Evolutionary conservation across 2,329 filamentous ascomycete genomes (phyloP).

Genomic region (Pseudocercospora eumusae): DNA sequence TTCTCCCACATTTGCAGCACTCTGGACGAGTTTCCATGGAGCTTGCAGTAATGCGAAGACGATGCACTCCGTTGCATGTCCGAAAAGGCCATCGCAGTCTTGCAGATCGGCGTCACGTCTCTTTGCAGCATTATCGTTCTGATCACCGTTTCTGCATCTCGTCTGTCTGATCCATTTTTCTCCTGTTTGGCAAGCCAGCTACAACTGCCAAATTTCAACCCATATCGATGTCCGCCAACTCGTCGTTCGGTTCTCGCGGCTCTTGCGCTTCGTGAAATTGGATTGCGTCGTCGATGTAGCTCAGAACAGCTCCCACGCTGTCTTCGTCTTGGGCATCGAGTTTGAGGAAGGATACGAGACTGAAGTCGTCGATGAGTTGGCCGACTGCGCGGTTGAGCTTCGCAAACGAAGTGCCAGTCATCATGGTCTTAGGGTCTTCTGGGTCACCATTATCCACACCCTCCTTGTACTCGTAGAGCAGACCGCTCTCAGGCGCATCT

Average conservation of each 20-base stretch:
- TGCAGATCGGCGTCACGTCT: background rate
- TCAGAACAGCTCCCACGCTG: conserved; percentile 79
- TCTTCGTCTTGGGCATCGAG: conserved; percentile 89
- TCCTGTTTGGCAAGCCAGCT: background rate
- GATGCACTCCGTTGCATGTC: background rate
- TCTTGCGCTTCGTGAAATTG: conserved; percentile 94
- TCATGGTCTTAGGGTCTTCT: conserved; percentile 64
- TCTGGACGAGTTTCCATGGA: background rate
- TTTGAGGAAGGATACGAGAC: conserved; percentile 94
- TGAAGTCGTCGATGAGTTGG: conserved; percentile 91
- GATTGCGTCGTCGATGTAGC: conserved; percentile 91
- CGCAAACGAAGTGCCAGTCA: conserved; percentile 80
- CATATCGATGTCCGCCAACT: conserved; percentile 60
- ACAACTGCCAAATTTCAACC: conserved; percentile 39
- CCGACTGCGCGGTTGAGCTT: conserved; percentile 85
- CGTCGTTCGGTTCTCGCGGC: conserved; percentile 72
- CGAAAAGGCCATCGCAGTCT: background rate
- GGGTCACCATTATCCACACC: conserved; percentile 58
- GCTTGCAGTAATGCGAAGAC: background rate
- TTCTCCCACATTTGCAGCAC: background rate
- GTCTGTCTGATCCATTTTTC: background rate
- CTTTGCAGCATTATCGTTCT: background rate
- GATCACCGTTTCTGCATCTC: background rate
- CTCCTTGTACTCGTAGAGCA: conserved; percentile 44
- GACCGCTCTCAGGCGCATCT: conserved; percentile 66